phyloP scores from a whole-genome alignment of 768 basidiomycete genomes.

The Mycena pura region DNA sequence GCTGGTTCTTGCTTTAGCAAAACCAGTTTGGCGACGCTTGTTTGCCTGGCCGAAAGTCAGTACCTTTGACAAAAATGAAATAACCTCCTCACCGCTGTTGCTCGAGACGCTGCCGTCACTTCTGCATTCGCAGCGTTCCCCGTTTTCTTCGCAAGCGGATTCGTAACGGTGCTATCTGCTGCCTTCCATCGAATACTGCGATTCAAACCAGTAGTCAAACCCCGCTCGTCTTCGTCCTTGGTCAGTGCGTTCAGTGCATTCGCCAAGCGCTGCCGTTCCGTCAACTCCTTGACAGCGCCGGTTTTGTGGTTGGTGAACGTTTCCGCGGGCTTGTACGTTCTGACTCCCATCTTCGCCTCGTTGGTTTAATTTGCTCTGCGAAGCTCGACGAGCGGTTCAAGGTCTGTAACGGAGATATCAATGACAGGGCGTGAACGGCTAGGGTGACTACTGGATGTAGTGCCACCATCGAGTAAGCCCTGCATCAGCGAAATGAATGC shows the following conservation, averaged over 20 bases:
- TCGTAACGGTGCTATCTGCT: background rate
- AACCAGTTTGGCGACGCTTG: too few species aligned
- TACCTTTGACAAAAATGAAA: too few species aligned
- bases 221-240: too few species aligned
- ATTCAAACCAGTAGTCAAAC: background rate
- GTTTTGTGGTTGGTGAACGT: slow-evolving; percentile 6
- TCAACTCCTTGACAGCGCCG: background rate
- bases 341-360: background rate
- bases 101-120: background rate
- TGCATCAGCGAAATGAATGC: too few species aligned
- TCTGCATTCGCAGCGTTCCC: background rate
- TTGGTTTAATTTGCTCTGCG: background rate
- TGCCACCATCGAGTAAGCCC: too few species aligned
- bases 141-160: background rate
- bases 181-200: background rate
- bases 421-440: background rate
- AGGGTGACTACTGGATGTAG: background rate
- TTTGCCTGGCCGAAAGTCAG: too few species aligned
- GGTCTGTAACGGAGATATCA: background rate
- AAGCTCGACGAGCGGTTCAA: background rate
- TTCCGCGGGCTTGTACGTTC: background rate
- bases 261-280: background rate
- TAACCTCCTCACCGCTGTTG: too few species aligned
- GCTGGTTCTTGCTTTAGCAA: too few species aligned
- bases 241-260: background rate